phyloP scores from a whole-genome alignment of 140 eudicot species.

The Eryngium alpinum region DNA sequence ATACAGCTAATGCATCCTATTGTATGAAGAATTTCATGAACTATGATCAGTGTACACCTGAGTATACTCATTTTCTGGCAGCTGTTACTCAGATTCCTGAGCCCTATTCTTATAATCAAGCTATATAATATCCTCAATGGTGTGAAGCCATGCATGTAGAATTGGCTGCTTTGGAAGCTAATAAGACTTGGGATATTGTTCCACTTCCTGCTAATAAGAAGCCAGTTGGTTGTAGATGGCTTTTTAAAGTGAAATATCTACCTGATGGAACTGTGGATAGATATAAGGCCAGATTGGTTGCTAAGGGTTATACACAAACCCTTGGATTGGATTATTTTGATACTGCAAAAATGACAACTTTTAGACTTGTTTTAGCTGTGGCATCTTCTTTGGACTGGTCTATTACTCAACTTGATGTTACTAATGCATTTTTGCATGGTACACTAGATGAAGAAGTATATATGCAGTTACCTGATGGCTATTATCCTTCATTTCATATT shows the following conservation, averaged over 20 bases:
- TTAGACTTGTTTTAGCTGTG: not conserved
- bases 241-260: too few relatives aligned
- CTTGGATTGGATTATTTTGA: not conserved
- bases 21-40: too few relatives aligned
- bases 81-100: not conserved
- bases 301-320: not conserved
- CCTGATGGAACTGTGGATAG: not conserved
- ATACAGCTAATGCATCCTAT: not conserved
- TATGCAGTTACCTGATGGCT: not conserved
- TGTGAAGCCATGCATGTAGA: not conserved
- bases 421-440: not conserved
- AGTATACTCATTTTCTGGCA: not conserved
- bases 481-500: not conserved
- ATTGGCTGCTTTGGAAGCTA: not conserved
- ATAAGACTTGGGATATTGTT: not conserved
- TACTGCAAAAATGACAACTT: not conserved
- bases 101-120: not conserved
- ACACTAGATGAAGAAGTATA: not conserved
- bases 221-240: not conserved
- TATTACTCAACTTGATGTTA: not conserved
- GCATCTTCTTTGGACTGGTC: not conserved
- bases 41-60: not conserved
- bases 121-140: not conserved
- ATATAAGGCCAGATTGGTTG: not conserved
- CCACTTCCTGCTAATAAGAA: not conserved